Percentiles rank a stretch among this genome's conserved stretches.
Evolutionary conservation across 192 early-diverging fungal species (phyloP).

Genomic region (Chytriomyces confervae): DNA sequence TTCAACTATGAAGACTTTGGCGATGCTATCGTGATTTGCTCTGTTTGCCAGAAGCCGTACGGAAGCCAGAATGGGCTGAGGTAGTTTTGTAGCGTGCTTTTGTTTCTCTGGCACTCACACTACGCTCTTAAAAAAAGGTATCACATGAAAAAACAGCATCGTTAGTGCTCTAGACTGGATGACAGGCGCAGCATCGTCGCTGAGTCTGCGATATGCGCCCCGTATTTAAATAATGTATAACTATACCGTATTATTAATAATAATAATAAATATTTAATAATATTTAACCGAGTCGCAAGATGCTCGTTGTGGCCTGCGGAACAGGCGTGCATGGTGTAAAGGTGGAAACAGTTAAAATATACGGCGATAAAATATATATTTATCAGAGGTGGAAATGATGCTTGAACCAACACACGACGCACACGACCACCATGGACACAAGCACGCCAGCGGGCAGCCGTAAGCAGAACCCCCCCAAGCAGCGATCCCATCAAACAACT

Average conservation of each 20-base stretch:
- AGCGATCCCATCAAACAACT: background rate
- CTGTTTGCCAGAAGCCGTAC: conserved; percentile 6
- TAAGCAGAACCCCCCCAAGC: background rate
- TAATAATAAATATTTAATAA: background rate
- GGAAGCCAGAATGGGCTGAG: background rate
- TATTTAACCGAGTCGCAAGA: background rate
- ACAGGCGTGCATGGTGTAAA: background rate
- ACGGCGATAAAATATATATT: background rate
- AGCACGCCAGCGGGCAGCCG: background rate
- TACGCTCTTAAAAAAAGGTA: no score
- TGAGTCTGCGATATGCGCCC: background rate
- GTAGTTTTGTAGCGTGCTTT: background rate
- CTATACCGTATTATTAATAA: background rate
- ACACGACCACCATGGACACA: background rate
- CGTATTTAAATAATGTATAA: background rate
- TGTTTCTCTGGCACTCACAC: no score
- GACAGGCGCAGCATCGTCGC: background rate
- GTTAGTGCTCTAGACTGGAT: background rate
- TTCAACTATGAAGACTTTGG: no score
- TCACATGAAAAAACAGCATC: conserved; percentile 6
- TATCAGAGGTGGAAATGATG: background rate
- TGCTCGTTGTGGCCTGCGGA: background rate
- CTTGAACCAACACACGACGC: background rate
- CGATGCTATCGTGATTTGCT: background rate
- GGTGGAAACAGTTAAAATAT: background rate